Evolutionary conservation across 176 grass and related monocot genomes (phyloP).

Genomic region (Zea luxurians): DNA sequence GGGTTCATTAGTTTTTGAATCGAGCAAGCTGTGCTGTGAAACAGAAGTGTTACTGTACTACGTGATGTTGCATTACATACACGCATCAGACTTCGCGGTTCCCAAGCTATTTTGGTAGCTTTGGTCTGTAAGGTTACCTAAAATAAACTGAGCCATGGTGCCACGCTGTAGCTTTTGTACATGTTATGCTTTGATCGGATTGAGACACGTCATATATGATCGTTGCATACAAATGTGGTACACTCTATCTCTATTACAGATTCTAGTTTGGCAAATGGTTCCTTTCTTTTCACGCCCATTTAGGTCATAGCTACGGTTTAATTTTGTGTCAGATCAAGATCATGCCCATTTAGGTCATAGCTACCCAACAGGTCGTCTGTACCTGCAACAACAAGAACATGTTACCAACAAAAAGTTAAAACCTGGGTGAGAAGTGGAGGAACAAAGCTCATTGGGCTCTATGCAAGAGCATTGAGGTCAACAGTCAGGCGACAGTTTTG

Average conservation of each 20-base stretch:
- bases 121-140: not conserved
- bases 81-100: not conserved
- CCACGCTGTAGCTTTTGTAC: not conserved
- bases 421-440: no score
- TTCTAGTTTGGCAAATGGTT: no score
- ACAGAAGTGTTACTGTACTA: not conserved
- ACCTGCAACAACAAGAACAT: no score
- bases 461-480: no score
- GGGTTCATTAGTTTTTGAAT: constrained; percentile 50
- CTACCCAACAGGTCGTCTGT: no score
- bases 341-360: no score
- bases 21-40: constrained; percentile 40
- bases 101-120: not conserved
- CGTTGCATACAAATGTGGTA: not conserved
- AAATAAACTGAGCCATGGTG: not conserved
- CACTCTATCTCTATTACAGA: not conserved
- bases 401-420: no score
- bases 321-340: no score
- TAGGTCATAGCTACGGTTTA: no score
- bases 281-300: no score
- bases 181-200: not conserved
- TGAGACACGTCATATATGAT: not conserved
- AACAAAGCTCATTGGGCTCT: no score
- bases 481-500: no score
- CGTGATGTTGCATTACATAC: not conserved